These are phyloP conservation scores for Fraxinus nigra DNA, from an alignment of 305 asterid species.

Conservation along the genomic window DNA sequence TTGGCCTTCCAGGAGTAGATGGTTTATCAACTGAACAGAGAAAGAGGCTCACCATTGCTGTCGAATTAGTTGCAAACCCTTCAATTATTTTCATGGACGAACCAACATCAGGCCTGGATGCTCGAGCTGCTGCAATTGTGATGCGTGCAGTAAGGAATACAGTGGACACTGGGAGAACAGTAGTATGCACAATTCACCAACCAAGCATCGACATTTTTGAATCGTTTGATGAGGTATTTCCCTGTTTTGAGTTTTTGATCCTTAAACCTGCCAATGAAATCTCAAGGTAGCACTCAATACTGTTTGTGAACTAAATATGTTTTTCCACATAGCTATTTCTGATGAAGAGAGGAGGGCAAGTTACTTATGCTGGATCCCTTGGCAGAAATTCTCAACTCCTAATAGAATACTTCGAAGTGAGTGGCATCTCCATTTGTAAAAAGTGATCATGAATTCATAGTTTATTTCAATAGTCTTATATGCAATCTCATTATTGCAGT, in stretches of 20 bases:
- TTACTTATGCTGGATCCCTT: constrained; percentile 51
- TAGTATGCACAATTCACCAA: constrained; percentile 52
- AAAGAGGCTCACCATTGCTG: constrained; percentile 49
- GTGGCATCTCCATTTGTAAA: background rate
- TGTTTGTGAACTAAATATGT: background rate
- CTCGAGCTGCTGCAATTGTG: constrained; percentile 54
- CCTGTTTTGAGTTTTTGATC: background rate
- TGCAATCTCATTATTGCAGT: constrained; percentile 20
- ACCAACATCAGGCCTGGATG: constrained; percentile 55
- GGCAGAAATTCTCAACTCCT: constrained; percentile 41
- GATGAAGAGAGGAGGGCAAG: constrained; percentile 64
- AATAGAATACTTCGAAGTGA: constrained; percentile 47
- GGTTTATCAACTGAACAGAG: constrained; percentile 53
- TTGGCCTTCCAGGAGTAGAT: constrained; percentile 53
- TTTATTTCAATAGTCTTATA: background rate
- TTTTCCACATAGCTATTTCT: constrained; percentile 26
- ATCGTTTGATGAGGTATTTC: constrained; percentile 46
- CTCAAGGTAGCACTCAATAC: background rate
- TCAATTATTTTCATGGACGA: constrained; percentile 55
- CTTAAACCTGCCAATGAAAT: background rate
- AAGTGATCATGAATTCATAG: background rate
- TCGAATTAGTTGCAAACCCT: constrained; percentile 48
- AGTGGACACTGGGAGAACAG: constrained; percentile 48
- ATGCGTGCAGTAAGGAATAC: constrained; percentile 51
- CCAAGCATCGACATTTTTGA: constrained; percentile 52